Percentiles rank a stretch among this genome's conserved stretches.
Evolutionary conservation across 2,329 filamentous ascomycete genomes (phyloP).

Genomic region (Aureobasidium zeae): DNA sequence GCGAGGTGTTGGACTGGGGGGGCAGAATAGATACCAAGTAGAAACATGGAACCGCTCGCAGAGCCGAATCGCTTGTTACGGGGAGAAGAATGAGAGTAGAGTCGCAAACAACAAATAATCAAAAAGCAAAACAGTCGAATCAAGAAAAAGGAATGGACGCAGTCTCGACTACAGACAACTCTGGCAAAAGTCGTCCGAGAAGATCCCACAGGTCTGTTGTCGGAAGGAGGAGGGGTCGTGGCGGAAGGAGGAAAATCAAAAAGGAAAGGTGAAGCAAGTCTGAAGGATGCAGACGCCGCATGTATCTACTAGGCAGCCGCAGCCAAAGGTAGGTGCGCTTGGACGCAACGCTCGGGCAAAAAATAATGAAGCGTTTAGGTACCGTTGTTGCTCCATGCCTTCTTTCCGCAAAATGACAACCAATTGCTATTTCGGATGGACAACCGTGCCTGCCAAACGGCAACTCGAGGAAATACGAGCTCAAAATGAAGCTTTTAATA

Average conservation of each 20-base stretch:
- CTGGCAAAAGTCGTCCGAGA: slow-evolving; percentile 7
- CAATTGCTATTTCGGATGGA: not conserved
- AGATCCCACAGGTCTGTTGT: slow-evolving; percentile 10
- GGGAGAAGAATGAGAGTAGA: slow-evolving; percentile 4
- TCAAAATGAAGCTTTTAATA: not conserved
- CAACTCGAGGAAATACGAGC: not conserved
- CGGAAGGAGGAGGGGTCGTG: slow-evolving; percentile 12
- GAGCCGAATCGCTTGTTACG: slow-evolving; percentile 14
- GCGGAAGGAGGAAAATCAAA: not conserved
- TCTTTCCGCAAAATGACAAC: slow-evolving; percentile 5
- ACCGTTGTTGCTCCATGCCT: not conserved
- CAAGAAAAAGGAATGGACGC: slow-evolving; percentile 15
- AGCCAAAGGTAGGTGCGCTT: slow-evolving; percentile 8
- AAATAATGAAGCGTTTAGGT: slow-evolving; percentile 13
- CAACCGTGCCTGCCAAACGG: slow-evolving; percentile 1
- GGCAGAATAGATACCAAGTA: slow-evolving; percentile 1
- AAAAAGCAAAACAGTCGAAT: slow-evolving; percentile 12
- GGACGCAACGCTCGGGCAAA: slow-evolving; percentile 5
- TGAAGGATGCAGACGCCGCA: slow-evolving; percentile 11
- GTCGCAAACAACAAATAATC: slow-evolving; percentile 15
- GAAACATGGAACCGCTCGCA: slow-evolving; percentile 13
- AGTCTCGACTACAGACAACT: slow-evolving; percentile 13
- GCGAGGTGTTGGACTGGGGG: not conserved
- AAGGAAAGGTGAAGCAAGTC: slow-evolving; percentile 3
- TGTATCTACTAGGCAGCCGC: slow-evolving; percentile 10